Base-by-base conservation (phyloP, 495 filamentous ascomycete genomes). In the Penicillium waksmanii region DNA sequence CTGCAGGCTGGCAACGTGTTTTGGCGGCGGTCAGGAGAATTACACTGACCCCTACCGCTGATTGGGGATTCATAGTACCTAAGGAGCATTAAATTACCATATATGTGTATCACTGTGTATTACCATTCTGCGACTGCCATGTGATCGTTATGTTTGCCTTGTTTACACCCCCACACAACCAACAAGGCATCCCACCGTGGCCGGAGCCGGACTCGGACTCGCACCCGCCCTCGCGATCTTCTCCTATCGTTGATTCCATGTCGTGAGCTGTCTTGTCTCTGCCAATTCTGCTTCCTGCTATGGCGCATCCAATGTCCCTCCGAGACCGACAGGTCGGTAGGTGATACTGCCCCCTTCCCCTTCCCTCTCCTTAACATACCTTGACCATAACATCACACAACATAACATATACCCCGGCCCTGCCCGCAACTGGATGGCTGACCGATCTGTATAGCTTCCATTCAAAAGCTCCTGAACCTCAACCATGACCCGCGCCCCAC, bases 291-390 rank as follows among this genome's bases (percentile, higher is more conserved):
- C 55, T 58, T 43, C 55, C 61, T 55, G 60, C 79, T 70, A 96
- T 96, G 89, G 88, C 86, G 60, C 82, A 83, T 59, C 82, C 87
- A 56, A 83, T 86, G 77, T 92, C 92, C 60, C 83, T 98, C 68
- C 87, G 95, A 73, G 95, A 97, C 82, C 92, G 93, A 74, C 95
- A 98, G 86, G 90, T 98, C 77, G 88, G 95, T 98, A 83, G 68
- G 83, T 80, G 55, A 55, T 23, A 23, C 25, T 9, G 4, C 19
- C n/a, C n/a, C 72, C 66, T 17, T n/a, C 13, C 17, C 42, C 3
- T 44, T 18, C n/a, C n/a, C 72, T 66, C 8, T n/a, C 12, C 15
- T 19, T 9, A 3, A 86, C 15, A 31, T 50, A 3, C 23, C 44
- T 11, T 5, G 3, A 52, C 11, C 18, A 59, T 33, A 23, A 34